A percentile compares a stretch with the other conserved stretches of the same genome.
These are phyloP conservation scores for Saccharomycopsis sp. DNA, from an alignment of 805 yeast species.

Conservation along the genomic window DNA sequence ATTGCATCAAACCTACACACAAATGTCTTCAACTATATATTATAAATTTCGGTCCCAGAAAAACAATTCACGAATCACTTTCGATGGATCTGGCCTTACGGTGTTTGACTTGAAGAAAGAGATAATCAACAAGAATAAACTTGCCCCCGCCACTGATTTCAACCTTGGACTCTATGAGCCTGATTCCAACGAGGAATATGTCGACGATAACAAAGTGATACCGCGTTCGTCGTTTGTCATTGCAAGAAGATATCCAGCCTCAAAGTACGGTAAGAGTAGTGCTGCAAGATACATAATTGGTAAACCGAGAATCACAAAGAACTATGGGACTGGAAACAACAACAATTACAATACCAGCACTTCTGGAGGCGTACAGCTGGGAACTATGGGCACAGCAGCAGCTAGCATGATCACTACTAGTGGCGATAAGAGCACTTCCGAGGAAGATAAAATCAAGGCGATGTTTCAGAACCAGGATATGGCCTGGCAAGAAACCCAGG, in stretches of 20 bases:
- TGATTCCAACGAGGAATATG: conserved; percentile 67
- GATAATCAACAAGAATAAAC: conserved; percentile 70
- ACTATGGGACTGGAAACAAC: conserved; percentile 21
- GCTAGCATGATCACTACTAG: conserved; percentile 23
- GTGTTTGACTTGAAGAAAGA: conserved; percentile 93
- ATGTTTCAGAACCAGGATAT: conserved; percentile 93
- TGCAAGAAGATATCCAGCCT: conserved; percentile 73
- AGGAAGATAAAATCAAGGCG: conserved; percentile 80
- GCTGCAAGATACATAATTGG: conserved; percentile 47
- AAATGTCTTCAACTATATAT: conserved; percentile 82
- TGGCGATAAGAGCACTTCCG: conserved; percentile 46
- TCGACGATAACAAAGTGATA: conserved; percentile 84
- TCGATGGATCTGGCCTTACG: conserved; percentile 95
- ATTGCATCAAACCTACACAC: too few relatives aligned
- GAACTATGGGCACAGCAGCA: conserved; percentile 21
- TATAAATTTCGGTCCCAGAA: conserved; percentile 82
- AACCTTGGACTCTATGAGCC: conserved; percentile 68
- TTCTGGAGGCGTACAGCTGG: conserved; percentile 21
- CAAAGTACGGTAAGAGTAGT: conserved; percentile 39
- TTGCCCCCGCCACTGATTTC: conserved; percentile 81
- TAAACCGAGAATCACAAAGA: conserved; percentile 18
- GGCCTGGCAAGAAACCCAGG: conserved; percentile 94
- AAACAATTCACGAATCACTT: conserved; percentile 67
- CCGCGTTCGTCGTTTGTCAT: conserved; percentile 82
- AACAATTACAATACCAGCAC: conserved; percentile 44